Base-by-base conservation (phyloP, 331 rosid genomes). In the Arachis monticola region DNA sequence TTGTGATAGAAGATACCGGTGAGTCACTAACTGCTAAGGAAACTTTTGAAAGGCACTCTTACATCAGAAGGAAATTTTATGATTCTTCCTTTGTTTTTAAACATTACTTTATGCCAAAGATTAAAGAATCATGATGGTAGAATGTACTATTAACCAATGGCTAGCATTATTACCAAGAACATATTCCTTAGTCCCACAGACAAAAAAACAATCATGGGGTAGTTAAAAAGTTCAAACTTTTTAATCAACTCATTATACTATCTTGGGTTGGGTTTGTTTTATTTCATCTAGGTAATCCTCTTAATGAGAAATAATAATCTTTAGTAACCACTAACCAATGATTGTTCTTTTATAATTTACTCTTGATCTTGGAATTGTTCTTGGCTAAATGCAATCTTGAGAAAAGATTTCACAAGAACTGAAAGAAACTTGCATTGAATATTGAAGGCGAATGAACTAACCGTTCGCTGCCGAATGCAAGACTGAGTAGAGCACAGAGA, bases 401-500 rank as follows among this genome's bases (percentile, higher is more conserved):
- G 38, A 73, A 45, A 67, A 9, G 55, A 63, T 77, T 81, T 59
- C 59, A 11, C 64, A 14, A 70, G 48, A 64, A 30, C 53, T 14
- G 5, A 1, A 56, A 14, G 73, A 55, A 71, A 22, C 58, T 42
- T 42, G 3, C 64, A 64, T 11, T 45, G 35, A 27, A 77, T 44
- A 74, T 66, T 31, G 57, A 58, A 45, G 52, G 35, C 64, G 76
- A 70, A 83, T 72, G 81, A 67, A 61, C 83, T 74, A 72, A 92
- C 97, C 97, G 67, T 79, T 92, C 97, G 75, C 92, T 90, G 57
- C 96, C 96, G 76, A 86, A 90, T 77, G 92, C 92, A 65, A 92
- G 87, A 64, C 86, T 79, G 50, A 90, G 93, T 8, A 92, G 86
- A 83, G 96, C 91, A 76, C 41, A 75, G 0, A 92, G 86, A 81